A percentile compares a stretch with the other conserved stretches of the same genome.
Evolutionary conservation across 345 rosid species (phyloP).

Genomic region (Citrus medica): DNA sequence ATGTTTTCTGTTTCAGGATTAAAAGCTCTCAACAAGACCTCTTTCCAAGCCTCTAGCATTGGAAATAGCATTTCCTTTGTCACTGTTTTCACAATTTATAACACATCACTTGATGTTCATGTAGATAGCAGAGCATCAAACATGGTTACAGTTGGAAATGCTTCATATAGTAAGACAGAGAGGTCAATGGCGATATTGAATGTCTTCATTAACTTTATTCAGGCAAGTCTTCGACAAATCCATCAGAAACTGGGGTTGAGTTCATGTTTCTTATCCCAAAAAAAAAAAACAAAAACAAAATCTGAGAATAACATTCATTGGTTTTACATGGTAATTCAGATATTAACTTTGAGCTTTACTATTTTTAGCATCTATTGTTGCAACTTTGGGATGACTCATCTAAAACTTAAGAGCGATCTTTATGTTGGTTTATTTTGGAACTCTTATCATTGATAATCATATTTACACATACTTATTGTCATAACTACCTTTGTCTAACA

Average conservation of each 20-base stretch:
- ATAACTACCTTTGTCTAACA: background rate
- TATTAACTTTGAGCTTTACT: background rate
- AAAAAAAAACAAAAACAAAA: too few species aligned
- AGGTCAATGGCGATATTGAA: constrained; percentile 70
- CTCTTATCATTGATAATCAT: background rate
- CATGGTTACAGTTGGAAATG: constrained; percentile 67
- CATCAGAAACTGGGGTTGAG: background rate
- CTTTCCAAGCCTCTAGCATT: constrained; percentile 24
- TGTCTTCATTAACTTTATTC: constrained; percentile 64
- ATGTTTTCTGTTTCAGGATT: constrained; percentile 38
- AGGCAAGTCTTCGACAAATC: constrained; percentile 37
- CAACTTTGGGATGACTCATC: background rate
- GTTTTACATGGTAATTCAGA: background rate
- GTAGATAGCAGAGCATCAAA: constrained; percentile 36
- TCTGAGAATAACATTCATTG: background rate
- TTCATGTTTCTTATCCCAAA: background rate
- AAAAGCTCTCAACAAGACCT: constrained; percentile 71
- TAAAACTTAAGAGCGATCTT: background rate
- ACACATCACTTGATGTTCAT: constrained; percentile 32
- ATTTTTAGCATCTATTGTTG: background rate
- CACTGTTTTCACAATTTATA: constrained; percentile 72
- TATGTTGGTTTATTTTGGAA: background rate
- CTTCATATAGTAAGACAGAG: constrained; percentile 60
- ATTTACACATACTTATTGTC: background rate
- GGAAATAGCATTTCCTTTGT: constrained; percentile 56